These are phyloP conservation scores for Pseudogymnoascus sp. DNA, from an alignment of 2,329 filamentous ascomycete genomes.

Conservation along the genomic window DNA sequence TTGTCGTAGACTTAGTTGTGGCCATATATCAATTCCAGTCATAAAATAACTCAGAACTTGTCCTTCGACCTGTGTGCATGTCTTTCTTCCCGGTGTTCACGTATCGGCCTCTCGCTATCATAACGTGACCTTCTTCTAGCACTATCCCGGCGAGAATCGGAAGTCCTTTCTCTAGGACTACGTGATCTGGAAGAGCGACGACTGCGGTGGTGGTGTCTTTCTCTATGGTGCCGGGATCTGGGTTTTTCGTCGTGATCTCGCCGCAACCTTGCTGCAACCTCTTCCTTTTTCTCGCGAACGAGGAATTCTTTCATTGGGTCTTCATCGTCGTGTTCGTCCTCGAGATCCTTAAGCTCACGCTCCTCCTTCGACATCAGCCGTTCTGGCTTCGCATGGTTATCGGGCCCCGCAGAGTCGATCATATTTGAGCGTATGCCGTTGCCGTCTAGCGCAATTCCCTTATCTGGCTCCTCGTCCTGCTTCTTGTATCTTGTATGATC, in stretches of 20 bases:
- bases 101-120: background rate
- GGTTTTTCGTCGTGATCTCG: conserved; percentile 35
- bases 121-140: background rate
- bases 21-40: background rate
- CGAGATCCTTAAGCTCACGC: conserved; percentile 65
- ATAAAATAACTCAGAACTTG: background rate
- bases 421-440: conserved; percentile 11
- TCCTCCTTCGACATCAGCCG: conserved; percentile 73
- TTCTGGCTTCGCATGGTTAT: conserved; percentile 34
- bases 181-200: conserved; percentile 4
- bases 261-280: conserved; percentile 65
- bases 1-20: background rate
- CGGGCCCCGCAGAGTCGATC: conserved; percentile 12
- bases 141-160: conserved; percentile 17
- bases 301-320: conserved; percentile 95
- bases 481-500: conserved; percentile 91
- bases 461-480: conserved; percentile 62
- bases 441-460: conserved; percentile 9
- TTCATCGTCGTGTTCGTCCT: conserved; percentile 81
- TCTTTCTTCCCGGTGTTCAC: background rate
- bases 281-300: conserved; percentile 84
- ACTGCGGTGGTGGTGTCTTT: background rate
- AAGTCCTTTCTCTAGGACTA: conserved; percentile 16
- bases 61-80: background rate
- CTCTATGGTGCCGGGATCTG: background rate